Conservation (phyloP, 148 eudicot species). For the Rhododendron kiyosumense region DNA sequence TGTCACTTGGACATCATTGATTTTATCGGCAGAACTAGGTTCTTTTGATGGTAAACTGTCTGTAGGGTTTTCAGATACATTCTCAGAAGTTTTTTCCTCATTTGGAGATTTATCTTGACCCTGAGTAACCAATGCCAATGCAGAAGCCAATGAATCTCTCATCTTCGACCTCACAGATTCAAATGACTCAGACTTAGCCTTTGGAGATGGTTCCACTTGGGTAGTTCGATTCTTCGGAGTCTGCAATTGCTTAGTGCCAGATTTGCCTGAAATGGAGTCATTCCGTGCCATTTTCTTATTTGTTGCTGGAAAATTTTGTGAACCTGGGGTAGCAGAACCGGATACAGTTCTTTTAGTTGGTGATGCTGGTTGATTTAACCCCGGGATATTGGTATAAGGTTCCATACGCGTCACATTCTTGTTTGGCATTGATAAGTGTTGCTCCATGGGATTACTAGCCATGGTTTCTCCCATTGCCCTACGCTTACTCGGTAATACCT, state of each 20-base stretch:
- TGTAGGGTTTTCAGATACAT: slow-evolving; percentile 18
- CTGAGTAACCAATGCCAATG: slow-evolving; percentile 61
- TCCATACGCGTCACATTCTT: slow-evolving; percentile 32
- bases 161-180: slow-evolving; percentile 83
- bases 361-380: slow-evolving; percentile 18
- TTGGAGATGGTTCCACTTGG: slow-evolving; percentile 38
- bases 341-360: slow-evolving; percentile 26
- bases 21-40: slow-evolving; percentile 18
- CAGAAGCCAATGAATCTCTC: slow-evolving; percentile 83
- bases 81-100: slow-evolving; percentile 21
- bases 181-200: slow-evolving; percentile 36
- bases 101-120: slow-evolving; percentile 26
- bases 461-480: slow-evolving; percentile 45
- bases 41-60: slow-evolving; percentile 18
- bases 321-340: slow-evolving; percentile 19
- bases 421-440: slow-evolving; percentile 26
- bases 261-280: slow-evolving; percentile 41
- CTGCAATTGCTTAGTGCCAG: slow-evolving; percentile 39
- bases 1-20: slow-evolving; percentile 18
- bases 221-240: slow-evolving; percentile 38
- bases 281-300: slow-evolving; percentile 50
- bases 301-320: slow-evolving; percentile 16
- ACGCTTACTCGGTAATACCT: slow-evolving; percentile 44
- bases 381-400: slow-evolving; percentile 17
- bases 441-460: slow-evolving; percentile 19